Percentiles rank a stretch among this genome's conserved stretches.
phyloP scores from a whole-genome alignment of 2,329 filamentous ascomycete species.

The Venturia nashicola region DNA sequence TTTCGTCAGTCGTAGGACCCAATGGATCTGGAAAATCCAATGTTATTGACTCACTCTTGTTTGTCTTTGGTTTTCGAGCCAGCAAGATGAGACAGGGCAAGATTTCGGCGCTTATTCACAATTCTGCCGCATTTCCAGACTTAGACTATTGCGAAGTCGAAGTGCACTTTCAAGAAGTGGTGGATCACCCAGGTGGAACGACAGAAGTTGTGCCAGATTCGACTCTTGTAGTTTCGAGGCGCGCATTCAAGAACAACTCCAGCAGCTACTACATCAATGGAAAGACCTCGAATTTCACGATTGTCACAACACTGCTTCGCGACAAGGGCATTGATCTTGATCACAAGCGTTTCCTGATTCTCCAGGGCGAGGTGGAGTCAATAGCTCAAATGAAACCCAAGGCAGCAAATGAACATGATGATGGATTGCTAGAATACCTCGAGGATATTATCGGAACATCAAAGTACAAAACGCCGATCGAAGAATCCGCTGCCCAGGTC shows the following conservation, averaged over 20 bases:
- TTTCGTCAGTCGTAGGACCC: constrained; percentile 93
- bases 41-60: constrained; percentile 93
- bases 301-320: constrained; percentile 75
- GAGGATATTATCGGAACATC: constrained; percentile 99
- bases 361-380: constrained; percentile 95
- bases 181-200: constrained; percentile 69
- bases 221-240: constrained; percentile 74
- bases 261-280: constrained; percentile 98
- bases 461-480: constrained; percentile 94
- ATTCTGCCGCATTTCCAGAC: constrained; percentile 76
- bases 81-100: constrained; percentile 99
- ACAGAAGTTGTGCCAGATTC: constrained; percentile 72
- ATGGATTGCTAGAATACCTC: constrained; percentile 88
- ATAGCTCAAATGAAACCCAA: constrained; percentile 99
- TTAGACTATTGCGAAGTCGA: constrained; percentile 89
- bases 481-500: constrained; percentile 81
- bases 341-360: constrained; percentile 93
- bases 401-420: constrained; percentile 86
- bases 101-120: constrained; percentile 94
- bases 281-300: constrained; percentile 81
- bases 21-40: constrained; percentile 99
- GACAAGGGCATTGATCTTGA: constrained; percentile 89
- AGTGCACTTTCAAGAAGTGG: constrained; percentile 90
- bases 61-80: constrained; percentile 97
- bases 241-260: constrained; percentile 93